Evolutionary conservation across 1,139 yeast species (phyloP).

Genomic region (Candida pseudoviswanathii): DNA sequence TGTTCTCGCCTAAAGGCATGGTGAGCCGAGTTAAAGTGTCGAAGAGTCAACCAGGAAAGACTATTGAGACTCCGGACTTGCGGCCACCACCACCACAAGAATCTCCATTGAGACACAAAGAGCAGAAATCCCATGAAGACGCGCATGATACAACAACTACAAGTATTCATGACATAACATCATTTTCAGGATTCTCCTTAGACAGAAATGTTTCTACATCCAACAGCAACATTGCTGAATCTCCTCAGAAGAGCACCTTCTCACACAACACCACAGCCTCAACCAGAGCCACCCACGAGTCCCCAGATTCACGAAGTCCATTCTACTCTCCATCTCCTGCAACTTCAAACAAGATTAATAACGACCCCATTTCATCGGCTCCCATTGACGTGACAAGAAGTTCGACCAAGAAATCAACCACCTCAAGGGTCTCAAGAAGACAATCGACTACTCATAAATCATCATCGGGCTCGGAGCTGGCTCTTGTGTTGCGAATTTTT

Average conservation of each 20-base stretch:
- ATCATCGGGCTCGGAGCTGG: background rate
- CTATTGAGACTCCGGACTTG: background rate
- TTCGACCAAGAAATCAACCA: background rate
- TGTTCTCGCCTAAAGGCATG: background rate
- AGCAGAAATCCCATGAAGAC: background rate
- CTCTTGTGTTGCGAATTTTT: constrained; percentile 8
- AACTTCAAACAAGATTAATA: background rate
- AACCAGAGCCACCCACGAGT: background rate
- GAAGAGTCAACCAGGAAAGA: background rate
- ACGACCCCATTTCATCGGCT: background rate
- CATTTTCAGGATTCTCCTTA: constrained; percentile 5
- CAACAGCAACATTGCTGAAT: background rate
- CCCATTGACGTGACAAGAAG: background rate
- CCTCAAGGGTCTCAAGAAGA: background rate
- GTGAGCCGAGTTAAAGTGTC: background rate
- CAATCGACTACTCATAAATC: background rate
- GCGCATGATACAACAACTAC: background rate
- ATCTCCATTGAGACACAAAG: background rate
- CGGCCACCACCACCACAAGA: background rate
- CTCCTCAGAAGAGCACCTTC: background rate
- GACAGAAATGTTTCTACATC: background rate
- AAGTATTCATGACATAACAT: constrained; percentile 1
- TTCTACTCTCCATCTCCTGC: constrained; percentile 1
- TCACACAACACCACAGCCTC: background rate
- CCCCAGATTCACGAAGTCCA: background rate